These are phyloP conservation scores for Nicotiana benthamiana DNA, from an alignment of 257 asterid genomes.

Conservation along the genomic window DNA sequence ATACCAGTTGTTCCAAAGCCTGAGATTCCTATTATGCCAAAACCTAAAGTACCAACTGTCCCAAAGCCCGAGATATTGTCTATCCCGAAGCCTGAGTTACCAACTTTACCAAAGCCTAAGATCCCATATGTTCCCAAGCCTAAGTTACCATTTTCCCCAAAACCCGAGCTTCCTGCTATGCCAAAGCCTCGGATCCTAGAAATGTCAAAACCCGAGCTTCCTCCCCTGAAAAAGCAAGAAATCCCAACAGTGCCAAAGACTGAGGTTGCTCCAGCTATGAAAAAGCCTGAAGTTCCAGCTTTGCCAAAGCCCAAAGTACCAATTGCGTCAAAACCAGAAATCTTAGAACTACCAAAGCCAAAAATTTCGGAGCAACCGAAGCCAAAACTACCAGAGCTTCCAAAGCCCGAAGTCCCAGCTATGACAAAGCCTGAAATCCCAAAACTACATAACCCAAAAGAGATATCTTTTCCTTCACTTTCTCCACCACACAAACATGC, in stretches of 20 bases:
- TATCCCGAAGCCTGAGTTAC: neutral
- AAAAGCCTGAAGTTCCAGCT: neutral
- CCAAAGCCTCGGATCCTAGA: too few relatives aligned
- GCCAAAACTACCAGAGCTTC: neutral
- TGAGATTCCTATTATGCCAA: neutral
- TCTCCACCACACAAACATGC: neutral
- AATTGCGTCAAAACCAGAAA: neutral
- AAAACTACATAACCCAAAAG: slow-evolving; percentile 13
- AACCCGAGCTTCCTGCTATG: too few relatives aligned
- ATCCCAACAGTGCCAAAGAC: neutral
- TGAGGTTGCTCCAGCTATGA: neutral
- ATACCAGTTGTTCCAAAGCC: neutral
- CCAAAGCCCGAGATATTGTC: neutral
- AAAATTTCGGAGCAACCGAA: slow-evolving; percentile 18
- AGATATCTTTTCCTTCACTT: neutral
- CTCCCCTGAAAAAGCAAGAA: too few relatives aligned
- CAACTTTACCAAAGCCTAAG: neutral
- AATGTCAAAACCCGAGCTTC: too few relatives aligned
- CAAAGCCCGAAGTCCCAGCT: neutral
- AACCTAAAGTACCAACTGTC: neutral
- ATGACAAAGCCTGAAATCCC: neutral
- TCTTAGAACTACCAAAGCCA: neutral
- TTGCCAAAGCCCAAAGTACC: neutral
- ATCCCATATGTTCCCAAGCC: neutral
- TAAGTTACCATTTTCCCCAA: neutral